A percentile compares a stretch with the other conserved stretches of the same genome.
phyloP scores from a whole-genome alignment of 2,329 filamentous ascomycete species.

The Fusarium sp. region DNA sequence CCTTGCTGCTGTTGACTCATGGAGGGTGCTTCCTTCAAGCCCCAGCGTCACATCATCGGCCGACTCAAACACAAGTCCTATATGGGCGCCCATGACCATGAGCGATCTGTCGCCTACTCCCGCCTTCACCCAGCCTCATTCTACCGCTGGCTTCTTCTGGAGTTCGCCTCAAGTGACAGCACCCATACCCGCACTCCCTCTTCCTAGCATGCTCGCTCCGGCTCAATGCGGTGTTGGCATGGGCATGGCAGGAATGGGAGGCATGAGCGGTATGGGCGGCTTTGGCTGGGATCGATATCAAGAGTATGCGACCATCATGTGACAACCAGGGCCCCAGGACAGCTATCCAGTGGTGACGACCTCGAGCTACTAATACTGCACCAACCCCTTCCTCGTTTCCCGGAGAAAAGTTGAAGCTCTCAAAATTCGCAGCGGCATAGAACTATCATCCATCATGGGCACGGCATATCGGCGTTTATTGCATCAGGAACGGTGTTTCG shows the following conservation, averaged over 20 bases:
- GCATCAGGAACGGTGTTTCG: slow-evolving; percentile 61
- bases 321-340: slow-evolving; percentile 71
- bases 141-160: slow-evolving; percentile 82
- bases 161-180: slow-evolving; percentile 81
- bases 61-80: slow-evolving; percentile 75
- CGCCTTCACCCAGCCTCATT: slow-evolving; percentile 80
- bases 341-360: slow-evolving; percentile 64
- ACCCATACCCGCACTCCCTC: slow-evolving; percentile 80
- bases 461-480: slow-evolving; percentile 57
- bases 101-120: slow-evolving; percentile 84
- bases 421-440: slow-evolving; percentile 56
- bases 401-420: slow-evolving; percentile 53
- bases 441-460: slow-evolving; percentile 54
- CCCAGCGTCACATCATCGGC: slow-evolving; percentile 81
- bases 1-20: slow-evolving; percentile 81
- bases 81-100: slow-evolving; percentile 85
- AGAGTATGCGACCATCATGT: slow-evolving; percentile 90
- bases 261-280: slow-evolving; percentile 70
- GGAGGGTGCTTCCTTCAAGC: slow-evolving; percentile 92
- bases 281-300: slow-evolving; percentile 91
- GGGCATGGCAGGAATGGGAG: slow-evolving; percentile 77
- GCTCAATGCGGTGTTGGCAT: slow-evolving; percentile 83
- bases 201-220: slow-evolving; percentile 87
- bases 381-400: slow-evolving; percentile 51
- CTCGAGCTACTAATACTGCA: slow-evolving; percentile 59